phyloP scores from a whole-genome alignment of 352 stramenopile species.

The Globisporangium camurandrum region DNA sequence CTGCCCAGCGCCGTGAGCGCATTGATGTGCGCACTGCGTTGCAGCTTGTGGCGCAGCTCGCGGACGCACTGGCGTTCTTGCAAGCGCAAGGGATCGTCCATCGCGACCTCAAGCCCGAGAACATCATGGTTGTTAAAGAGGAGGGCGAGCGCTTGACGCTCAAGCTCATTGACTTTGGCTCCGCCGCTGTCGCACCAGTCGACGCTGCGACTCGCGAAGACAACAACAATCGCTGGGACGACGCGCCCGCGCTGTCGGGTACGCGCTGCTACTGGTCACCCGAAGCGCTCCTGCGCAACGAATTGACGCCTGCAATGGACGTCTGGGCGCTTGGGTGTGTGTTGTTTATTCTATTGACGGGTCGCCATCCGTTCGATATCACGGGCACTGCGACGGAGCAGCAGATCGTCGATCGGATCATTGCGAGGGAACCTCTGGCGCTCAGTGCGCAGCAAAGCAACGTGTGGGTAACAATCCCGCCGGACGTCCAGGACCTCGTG shows the following conservation, averaged over 20 bases:
- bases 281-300: constrained; percentile 47
- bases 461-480: constrained; percentile 42
- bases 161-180: constrained; percentile 88
- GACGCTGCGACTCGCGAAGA: constrained; percentile 3
- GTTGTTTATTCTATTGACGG: constrained; percentile 83
- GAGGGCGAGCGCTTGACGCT: constrained; percentile 30
- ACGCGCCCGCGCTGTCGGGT: constrained; percentile 43
- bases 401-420: constrained; percentile 54
- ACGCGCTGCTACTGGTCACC: constrained; percentile 84
- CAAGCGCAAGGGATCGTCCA: constrained; percentile 58
- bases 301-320: constrained; percentile 73
- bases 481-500: constrained; percentile 57
- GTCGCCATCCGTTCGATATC: constrained; percentile 83
- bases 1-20: too few species aligned
- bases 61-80: constrained; percentile 65
- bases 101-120: constrained; percentile 87
- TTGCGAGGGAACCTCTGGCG: constrained; percentile 30
- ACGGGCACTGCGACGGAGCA: constrained; percentile 67
- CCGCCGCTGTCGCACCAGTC: constrained; percentile 24
- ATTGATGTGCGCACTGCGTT: constrained; percentile 38
- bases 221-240: too few species aligned
- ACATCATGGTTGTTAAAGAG: constrained; percentile 55
- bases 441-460: constrained; percentile 42
- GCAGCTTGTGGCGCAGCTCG: constrained; percentile 50
- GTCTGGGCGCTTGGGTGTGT: constrained; percentile 87